Evolutionary conservation across 371 early-diverging fungal species (phyloP).

Genomic region (Mucor sp.): DNA sequence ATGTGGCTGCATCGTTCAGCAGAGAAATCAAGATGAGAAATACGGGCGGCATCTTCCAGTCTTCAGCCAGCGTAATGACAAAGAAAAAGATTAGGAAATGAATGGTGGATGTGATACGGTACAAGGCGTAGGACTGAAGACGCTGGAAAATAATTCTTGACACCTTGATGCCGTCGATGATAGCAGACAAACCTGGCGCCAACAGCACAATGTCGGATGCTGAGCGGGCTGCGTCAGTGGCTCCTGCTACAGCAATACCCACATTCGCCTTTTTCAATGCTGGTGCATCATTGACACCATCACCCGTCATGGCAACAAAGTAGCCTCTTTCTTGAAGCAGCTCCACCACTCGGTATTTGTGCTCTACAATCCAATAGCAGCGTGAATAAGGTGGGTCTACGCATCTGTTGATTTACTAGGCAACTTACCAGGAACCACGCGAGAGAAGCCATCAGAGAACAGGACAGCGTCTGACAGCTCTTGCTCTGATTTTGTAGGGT

Average conservation of each 20-base stretch:
- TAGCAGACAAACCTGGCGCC: conserved; percentile 87
- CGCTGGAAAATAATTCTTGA: conserved; percentile 92
- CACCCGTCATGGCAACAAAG: conserved; percentile 78
- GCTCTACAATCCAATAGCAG: conserved; percentile 27
- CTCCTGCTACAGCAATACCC: conserved; percentile 74
- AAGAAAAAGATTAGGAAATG: conserved; percentile 94
- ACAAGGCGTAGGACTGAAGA: conserved; percentile 87
- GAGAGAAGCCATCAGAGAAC: conserved; percentile 79
- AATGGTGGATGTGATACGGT: conserved; percentile 90
- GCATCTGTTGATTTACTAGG: not conserved
- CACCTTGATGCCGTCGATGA: conserved; percentile 82
- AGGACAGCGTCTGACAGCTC: conserved; percentile 75
- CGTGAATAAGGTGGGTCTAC: not conserved
- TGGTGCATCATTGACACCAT: conserved; percentile 91
- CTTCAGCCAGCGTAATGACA: conserved; percentile 77
- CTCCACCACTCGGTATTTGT: conserved; percentile 67
- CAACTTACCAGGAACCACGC: conserved; percentile 64
- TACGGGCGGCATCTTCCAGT: conserved; percentile 82
- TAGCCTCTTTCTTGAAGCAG: conserved; percentile 50
- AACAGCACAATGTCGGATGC: conserved; percentile 93
- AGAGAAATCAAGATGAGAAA: conserved; percentile 87
- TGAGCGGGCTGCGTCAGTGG: conserved; percentile 92
- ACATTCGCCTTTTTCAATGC: conserved; percentile 71
- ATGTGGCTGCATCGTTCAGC: conserved; percentile 88
- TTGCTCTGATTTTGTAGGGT: conserved; percentile 61